A percentile compares a stretch with the other conserved stretches of the same genome.
Evolutionary conservation across 2,329 filamentous ascomycete genomes (phyloP).

Genomic region (Westerdykella ornata): DNA sequence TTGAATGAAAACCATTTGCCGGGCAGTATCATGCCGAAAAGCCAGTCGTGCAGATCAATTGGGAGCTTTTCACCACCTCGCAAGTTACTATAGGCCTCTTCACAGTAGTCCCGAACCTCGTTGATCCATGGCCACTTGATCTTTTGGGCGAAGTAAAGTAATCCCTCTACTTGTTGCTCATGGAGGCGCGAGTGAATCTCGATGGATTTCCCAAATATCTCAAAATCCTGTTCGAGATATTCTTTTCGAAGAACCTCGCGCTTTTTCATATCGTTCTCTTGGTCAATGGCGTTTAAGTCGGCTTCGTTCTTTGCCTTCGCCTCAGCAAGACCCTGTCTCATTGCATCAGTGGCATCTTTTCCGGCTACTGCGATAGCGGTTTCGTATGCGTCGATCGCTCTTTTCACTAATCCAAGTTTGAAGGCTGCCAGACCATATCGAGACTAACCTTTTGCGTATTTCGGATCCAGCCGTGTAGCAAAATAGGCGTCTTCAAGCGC

Average conservation of each 20-base stretch:
- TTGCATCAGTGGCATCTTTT: background rate
- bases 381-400: background rate
- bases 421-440: background rate
- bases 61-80: background rate
- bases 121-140: slow-evolving; percentile 19
- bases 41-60: slow-evolving; percentile 9
- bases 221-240: background rate
- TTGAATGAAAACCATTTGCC: slow-evolving; percentile 6
- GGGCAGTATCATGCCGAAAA: slow-evolving; percentile 11
- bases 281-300: background rate
- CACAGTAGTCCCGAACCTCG: slow-evolving; percentile 11
- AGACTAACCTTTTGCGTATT: background rate
- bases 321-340: background rate
- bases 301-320: background rate
- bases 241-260: background rate
- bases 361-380: background rate
- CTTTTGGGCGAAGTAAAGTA: slow-evolving; percentile 18
- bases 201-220: background rate
- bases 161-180: slow-evolving; percentile 17
- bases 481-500: background rate
- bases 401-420: background rate
- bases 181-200: slow-evolving; percentile 6
- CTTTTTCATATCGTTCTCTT: background rate
- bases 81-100: slow-evolving; percentile 11
- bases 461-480: background rate